A percentile compares a stretch with the other conserved stretches of the same genome.
These are phyloP conservation scores for Roridomyces roridus DNA, from an alignment of 768 basidiomycete species.

Conservation along the genomic window DNA sequence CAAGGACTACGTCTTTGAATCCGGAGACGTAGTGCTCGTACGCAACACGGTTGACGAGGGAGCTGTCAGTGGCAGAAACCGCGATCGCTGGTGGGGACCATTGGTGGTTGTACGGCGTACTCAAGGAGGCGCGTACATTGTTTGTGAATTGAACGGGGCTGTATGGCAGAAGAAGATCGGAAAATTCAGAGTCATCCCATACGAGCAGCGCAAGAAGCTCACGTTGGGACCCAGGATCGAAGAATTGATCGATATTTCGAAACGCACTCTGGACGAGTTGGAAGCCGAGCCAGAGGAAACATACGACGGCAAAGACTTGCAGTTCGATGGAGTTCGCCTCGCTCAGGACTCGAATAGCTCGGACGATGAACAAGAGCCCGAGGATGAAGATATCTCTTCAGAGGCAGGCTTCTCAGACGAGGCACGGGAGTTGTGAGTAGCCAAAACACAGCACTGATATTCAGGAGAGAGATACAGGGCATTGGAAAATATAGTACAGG, in stretches of 20 bases:
- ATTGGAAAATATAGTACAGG: too few relatives aligned
- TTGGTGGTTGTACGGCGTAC: slow-evolving; percentile 24
- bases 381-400: too few relatives aligned
- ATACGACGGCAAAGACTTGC: not conserved
- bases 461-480: too few relatives aligned
- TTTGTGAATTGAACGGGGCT: slow-evolving; percentile 9
- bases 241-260: not conserved
- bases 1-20: slow-evolving; percentile 17
- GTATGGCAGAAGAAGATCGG: slow-evolving; percentile 6
- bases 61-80: slow-evolving; percentile 23
- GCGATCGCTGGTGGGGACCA: slow-evolving; percentile 29
- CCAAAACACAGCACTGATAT: too few relatives aligned
- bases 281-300: not conserved
- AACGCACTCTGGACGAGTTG: not conserved
- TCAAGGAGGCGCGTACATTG: slow-evolving; percentile 14
- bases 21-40: slow-evolving; percentile 30
- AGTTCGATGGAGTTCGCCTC: not conserved
- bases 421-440: too few relatives aligned
- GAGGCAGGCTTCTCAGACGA: too few relatives aligned
- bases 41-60: slow-evolving; percentile 26
- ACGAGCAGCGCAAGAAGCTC: not conserved
- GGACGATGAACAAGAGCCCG: too few relatives aligned
- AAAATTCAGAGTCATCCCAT: slow-evolving; percentile 11
- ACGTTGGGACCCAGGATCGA: not conserved
- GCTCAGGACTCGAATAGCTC: too few relatives aligned